phyloP scores from a whole-genome alignment of 495 filamentous ascomycete genomes.

The Daldinia loculata region DNA sequence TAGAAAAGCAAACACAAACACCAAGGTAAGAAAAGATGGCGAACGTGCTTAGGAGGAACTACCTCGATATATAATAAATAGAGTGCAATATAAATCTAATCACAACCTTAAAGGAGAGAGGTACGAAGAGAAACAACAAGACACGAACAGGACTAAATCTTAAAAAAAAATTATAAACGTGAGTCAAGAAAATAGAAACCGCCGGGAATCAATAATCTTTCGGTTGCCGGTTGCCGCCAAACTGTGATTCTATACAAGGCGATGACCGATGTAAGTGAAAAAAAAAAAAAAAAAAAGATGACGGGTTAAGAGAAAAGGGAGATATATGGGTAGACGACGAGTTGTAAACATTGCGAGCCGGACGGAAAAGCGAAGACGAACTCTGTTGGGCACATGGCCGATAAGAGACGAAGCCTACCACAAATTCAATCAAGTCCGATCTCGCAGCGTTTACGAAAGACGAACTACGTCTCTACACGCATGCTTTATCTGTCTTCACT shows the following conservation, averaged over 20 bases:
- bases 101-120: not conserved
- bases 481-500: not conserved
- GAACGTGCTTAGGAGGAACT: not conserved
- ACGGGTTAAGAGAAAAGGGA: not conserved
- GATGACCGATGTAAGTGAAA: constrained; percentile 6
- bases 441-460: not conserved
- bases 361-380: not conserved
- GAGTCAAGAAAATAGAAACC: constrained; percentile 17
- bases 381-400: not conserved
- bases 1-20: constrained; percentile 4
- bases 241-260: constrained; percentile 14
- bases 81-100: not conserved
- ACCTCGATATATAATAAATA: not conserved
- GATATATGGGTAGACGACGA: not conserved
- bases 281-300: not conserved
- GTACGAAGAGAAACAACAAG: constrained; percentile 3
- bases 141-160: not conserved
- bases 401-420: not conserved
- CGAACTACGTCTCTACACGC: not conserved
- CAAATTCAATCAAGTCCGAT: not conserved
- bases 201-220: not conserved
- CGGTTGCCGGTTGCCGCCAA: constrained; percentile 36
- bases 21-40: not conserved
- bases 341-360: not conserved
- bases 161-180: not conserved